Conservation (phyloP, 2,329 filamentous ascomycete genomes). For the Alternaria longipes region DNA sequence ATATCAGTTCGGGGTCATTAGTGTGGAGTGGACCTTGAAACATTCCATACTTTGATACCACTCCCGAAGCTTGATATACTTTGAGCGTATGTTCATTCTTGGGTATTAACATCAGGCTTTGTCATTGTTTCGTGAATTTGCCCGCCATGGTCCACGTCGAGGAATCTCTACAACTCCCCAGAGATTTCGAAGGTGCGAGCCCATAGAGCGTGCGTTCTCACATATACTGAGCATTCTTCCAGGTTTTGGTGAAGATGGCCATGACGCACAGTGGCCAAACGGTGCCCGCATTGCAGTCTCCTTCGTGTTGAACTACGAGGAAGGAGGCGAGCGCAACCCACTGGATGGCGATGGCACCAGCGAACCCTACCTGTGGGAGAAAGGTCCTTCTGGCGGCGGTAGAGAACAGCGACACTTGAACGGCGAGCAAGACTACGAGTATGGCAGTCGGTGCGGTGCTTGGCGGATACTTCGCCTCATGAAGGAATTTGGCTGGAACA, state of each 20-base stretch:
- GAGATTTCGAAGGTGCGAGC: conserved; percentile 49
- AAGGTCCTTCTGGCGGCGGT: conserved; percentile 43
- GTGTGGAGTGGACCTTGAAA: neutral
- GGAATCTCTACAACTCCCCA: conserved; percentile 48
- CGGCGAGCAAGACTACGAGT: conserved; percentile 62
- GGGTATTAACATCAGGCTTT: neutral
- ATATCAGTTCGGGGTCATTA: neutral
- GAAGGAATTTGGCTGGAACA: conserved; percentile 59
- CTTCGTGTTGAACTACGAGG: conserved; percentile 53
- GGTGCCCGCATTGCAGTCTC: conserved; percentile 50
- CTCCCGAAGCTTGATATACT: neutral
- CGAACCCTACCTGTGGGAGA: conserved; percentile 49
- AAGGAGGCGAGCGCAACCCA: conserved; percentile 46
- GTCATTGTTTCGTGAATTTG: neutral
- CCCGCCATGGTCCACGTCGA: conserved; percentile 43
- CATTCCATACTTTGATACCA: neutral
- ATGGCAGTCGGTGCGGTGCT: conserved; percentile 60
- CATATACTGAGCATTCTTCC: neutral
- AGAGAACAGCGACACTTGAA: conserved; percentile 56
- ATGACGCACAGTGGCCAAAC: conserved; percentile 50
- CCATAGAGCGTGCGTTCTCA: neutral
- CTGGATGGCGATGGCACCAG: conserved; percentile 46
- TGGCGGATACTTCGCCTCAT: conserved; percentile 62
- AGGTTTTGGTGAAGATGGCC: conserved; percentile 52
- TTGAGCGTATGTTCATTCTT: neutral